Conservation (phyloP, 345 rosid species). For the Moricandia arvensis region DNA sequence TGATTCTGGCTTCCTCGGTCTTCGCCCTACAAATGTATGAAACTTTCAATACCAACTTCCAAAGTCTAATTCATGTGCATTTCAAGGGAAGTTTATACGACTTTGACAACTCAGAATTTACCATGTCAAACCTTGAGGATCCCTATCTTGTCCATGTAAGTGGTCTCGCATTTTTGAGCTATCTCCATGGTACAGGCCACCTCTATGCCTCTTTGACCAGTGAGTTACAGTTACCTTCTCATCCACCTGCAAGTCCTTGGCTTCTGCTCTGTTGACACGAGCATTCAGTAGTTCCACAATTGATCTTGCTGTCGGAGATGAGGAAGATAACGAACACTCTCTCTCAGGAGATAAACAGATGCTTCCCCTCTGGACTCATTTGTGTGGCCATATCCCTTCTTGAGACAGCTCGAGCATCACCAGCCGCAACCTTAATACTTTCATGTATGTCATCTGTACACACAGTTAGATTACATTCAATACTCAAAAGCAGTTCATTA, state of each 20-base stretch:
- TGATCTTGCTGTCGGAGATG: slow-evolving; percentile 55
- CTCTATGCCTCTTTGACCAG: slow-evolving; percentile 79
- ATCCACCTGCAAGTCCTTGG: slow-evolving; percentile 86
- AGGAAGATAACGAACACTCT: slow-evolving; percentile 49
- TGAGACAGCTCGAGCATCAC: slow-evolving; percentile 63
- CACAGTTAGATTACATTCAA: background rate
- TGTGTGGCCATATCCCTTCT: slow-evolving; percentile 98
- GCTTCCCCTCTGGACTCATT: slow-evolving; percentile 89
- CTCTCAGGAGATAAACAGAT: slow-evolving; percentile 57
- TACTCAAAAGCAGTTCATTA: background rate
- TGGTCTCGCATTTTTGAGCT: slow-evolving; percentile 59
- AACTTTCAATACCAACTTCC: slow-evolving; percentile 11
- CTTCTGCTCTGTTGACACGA: slow-evolving; percentile 52
- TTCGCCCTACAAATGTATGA: slow-evolving; percentile 47
- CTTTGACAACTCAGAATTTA: slow-evolving; percentile 46
- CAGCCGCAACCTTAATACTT: slow-evolving; percentile 48
- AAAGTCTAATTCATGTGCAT: background rate
- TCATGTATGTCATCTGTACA: slow-evolving; percentile 53
- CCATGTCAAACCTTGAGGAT: slow-evolving; percentile 58
- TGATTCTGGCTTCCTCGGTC: slow-evolving; percentile 88
- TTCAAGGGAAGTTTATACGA: background rate
- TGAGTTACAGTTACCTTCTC: slow-evolving; percentile 82
- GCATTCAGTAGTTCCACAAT: slow-evolving; percentile 51
- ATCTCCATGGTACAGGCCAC: slow-evolving; percentile 47
- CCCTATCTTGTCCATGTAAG: slow-evolving; percentile 61